Base-by-base conservation (phyloP, 2,329 filamentous ascomycete genomes). In the Coniochaeta pulveracea region DNA sequence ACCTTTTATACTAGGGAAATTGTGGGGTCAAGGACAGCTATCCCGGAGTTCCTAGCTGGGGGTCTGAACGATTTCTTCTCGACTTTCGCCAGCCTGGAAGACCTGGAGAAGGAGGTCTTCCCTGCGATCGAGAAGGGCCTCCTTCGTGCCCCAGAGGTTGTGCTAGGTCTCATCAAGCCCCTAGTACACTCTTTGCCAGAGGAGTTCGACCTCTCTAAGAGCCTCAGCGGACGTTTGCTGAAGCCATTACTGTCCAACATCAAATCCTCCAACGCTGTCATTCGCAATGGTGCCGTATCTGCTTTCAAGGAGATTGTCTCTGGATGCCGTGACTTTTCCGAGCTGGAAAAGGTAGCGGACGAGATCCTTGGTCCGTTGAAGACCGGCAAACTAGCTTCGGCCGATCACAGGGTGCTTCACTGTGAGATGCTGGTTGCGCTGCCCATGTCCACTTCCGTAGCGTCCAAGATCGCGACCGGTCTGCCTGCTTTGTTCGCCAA, bases 181-280 rank as follows among this genome's bases (percentile, higher is more conserved):
- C 64, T 96, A 28, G 66, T 93, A 38, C 56, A 66, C 7, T 74
- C 84, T 18, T 61, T 98, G 6, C 76, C 85, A 2, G 51, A 61
- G 18, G 61, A 63, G 5, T 68, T 91, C 45, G 89, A 98, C 47
- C 66, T 96, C 12, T 89, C 89, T 7, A 71, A 76, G 23, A 60
- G 82, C 4, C 64, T 96, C 12, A 68, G 72, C 34, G 64, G 68
- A 17, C 82, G 81, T 40, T 66, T 98, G 22, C 57, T 93, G 23
- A 96, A 94, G 54, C 85, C 86, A 5, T 63, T 98, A 10, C 59
- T 96, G n/a, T 78, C 85, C 25, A 94, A 86, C 50, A 67, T 88
- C 54, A 95, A 93, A 56, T 96, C 91, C 2, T 88, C 82, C 48
- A 96, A 94, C 52, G 62, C 73, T 10, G 57, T 58, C 3, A 85